Evolutionary conservation across 495 filamentous ascomycete genomes (phyloP).

Genomic region (Aspergillus campestris): DNA sequence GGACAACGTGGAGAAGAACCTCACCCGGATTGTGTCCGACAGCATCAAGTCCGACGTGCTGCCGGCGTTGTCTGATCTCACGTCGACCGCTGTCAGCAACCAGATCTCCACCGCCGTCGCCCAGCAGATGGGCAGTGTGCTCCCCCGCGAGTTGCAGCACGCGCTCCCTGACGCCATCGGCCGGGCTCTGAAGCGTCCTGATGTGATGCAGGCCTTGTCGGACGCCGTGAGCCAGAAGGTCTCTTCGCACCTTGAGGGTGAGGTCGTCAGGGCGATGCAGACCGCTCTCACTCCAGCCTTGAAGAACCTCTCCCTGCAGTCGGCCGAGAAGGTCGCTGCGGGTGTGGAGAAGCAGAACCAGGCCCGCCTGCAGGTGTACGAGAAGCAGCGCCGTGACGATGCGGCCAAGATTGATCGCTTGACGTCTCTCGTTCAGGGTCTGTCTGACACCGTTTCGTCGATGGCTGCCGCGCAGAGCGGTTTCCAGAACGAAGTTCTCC

Average conservation of each 20-base stretch:
- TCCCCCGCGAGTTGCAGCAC: slow-evolving; percentile 49
- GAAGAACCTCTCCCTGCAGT: slow-evolving; percentile 47
- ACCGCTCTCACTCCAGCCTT: slow-evolving; percentile 56
- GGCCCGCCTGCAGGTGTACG: slow-evolving; percentile 54
- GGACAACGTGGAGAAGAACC: slow-evolving; percentile 78
- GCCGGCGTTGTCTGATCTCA: slow-evolving; percentile 45
- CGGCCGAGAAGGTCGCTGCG: slow-evolving; percentile 49
- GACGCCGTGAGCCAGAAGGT: slow-evolving; percentile 62
- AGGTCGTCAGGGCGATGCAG: slow-evolving; percentile 54
- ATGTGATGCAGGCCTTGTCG: slow-evolving; percentile 58
- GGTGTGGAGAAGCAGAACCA: slow-evolving; percentile 60
- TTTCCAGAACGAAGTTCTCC: slow-evolving; percentile 52
- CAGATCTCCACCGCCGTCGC: slow-evolving; percentile 48
- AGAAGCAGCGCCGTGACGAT: slow-evolving; percentile 63
- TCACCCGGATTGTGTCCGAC: slow-evolving; percentile 58
- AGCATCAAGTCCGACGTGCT: slow-evolving; percentile 60
- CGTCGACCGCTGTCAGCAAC: slow-evolving; percentile 47
- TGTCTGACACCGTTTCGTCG: slow-evolving; percentile 63
- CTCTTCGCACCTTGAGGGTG: slow-evolving; percentile 55
- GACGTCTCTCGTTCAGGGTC: slow-evolving; percentile 56
- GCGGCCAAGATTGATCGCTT: slow-evolving; percentile 77
- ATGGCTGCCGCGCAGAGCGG: slow-evolving; percentile 59
- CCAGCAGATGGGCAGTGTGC: slow-evolving; percentile 36
- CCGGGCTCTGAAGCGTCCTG: slow-evolving; percentile 58
- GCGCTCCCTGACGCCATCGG: slow-evolving; percentile 47